Evolutionary conservation across 75 land plant genomes (phyloP), one percentile per base, ranked within the genome.

Genomic region (Ceratopteris richardii): DNA sequence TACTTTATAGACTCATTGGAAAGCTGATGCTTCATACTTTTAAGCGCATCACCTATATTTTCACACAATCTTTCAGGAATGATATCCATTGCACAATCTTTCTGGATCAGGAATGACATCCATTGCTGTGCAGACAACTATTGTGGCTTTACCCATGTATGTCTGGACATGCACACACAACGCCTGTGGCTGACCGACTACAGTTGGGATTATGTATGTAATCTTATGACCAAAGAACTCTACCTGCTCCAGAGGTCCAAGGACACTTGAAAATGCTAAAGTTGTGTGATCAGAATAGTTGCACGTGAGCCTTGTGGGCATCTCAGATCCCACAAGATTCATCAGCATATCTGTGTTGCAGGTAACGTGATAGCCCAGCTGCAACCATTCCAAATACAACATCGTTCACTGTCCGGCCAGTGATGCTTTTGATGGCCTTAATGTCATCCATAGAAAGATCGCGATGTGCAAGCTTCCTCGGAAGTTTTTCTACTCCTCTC

Each of bases 171-270:
- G 83, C 13, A 86, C 29, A 10, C 71, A 74, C 36, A 89, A 43
- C 9, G 84, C 76, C 95, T 91, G 93, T 23, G 94, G 89, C 7
- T 75, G 82, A 0, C 86, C 83, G 39, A 69, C 65, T 0, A 69
- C 80, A 22, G 63, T 68, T 0, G 93, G 85, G 57, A 83, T 78
- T 39, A 90, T 60, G 47, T 63, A 66, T 28, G 69, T 51, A 12
- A 90, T 62, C 11, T 74, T 80, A 58, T 83, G 73, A 13, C 83
- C 93, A 67, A 44, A 64, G 33, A 87, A 76, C 37, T 64, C 58
- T 6, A 90, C 57, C 29, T 81, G 79, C 50, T 90, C 93, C 0
- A 22, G 21, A 1, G 96, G 93, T 12, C 96, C 96, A 39, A 83
- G 62, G 7, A 90, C 58, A 42, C 81, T 90, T 12, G 96, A 90